Base-by-base conservation (phyloP, 2,329 filamentous ascomycete species). In the Alternaria solani region DNA sequence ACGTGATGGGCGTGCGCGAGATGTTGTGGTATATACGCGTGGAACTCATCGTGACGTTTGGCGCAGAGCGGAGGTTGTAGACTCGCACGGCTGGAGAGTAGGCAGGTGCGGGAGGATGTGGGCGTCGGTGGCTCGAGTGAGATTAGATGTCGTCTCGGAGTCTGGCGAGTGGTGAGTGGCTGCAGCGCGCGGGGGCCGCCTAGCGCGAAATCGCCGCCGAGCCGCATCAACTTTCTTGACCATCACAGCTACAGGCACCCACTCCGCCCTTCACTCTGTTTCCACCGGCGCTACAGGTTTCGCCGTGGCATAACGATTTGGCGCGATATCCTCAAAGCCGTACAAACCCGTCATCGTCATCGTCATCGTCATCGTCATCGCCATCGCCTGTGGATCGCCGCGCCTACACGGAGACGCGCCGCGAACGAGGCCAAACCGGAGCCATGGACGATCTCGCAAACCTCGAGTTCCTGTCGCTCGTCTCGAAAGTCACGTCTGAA, bases 401-500 rank as follows among this genome's bases (percentile, higher is more conserved):
- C 42, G 57, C 47, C 54, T 52, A 34, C 20, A 34, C 47, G 28
- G 39, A 47, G 42, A 55, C 53, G 53, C 53, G 39, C 44, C 36
- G 32, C 55, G 30, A 39, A 46, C 25, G 53, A 54, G 36, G 42
- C 46, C 30, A 28, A 39, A 53, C 57, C 49, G 57, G 61, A 61
- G 55, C 64, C 63, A 96, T 97, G 93, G 93, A 96, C 76, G 94
- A 97, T 75, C 86, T 99, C 68, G 88, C 92, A 78, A 91, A 92
- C 71, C 89, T 99, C 76, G 95, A 99, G 85, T 85, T 96, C 62
- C 86, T 99, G 55, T 97, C 94, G 71, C 89, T 99, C 74, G 93
- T 98, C 57, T 95, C 93, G 51, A 97, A 94, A 79, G 93, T 99
- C 70, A 93, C 93, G 14, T 94, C 91, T 18, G 95, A 99, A 80